Percentiles rank a stretch among this genome's conserved stretches.
phyloP scores from a whole-genome alignment of 768 basidiomycete genomes.

The Rhizopogon sp. region DNA sequence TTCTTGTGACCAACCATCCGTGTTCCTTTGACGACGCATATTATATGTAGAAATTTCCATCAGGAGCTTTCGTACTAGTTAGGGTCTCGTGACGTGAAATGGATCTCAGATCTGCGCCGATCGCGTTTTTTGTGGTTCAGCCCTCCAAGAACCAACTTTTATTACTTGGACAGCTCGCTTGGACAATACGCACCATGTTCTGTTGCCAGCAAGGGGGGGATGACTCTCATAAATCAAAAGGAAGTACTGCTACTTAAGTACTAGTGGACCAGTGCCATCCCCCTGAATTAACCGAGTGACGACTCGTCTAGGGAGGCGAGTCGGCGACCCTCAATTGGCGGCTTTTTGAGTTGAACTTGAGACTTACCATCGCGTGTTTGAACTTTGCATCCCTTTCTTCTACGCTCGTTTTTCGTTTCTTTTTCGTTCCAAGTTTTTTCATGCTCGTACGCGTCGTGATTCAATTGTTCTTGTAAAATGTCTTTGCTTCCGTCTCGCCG shows the following conservation, averaged over 20 bases:
- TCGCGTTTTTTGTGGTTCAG: not conserved
- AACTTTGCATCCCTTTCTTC: not conserved
- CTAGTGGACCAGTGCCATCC: not conserved
- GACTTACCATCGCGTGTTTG: not conserved
- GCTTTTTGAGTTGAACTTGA: not conserved
- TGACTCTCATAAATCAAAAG: not conserved
- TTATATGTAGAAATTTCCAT: not conserved
- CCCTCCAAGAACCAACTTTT: too few species aligned
- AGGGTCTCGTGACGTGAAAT: not conserved
- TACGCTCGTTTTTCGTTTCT: not conserved
- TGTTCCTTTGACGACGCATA: not conserved
- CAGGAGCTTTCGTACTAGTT: not conserved
- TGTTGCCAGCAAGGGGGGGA: too few species aligned
- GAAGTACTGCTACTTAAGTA: not conserved
- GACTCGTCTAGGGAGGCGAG: not conserved
- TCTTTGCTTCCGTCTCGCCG: constrained; percentile 13
- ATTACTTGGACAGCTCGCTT: not conserved
- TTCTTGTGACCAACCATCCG: too few species aligned
- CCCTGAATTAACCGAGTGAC: not conserved
- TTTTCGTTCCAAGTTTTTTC: constrained; percentile 1
- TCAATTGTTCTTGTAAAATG: constrained; percentile 10
- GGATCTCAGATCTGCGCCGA: constrained; percentile 5
- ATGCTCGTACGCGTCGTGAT: constrained; percentile 4
- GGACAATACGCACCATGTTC: not conserved
- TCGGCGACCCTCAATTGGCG: too few species aligned